Evolutionary conservation across 208 protist genomes (phyloP), one percentile per base, ranked within the genome.

Genomic region (Crithidia expoeki): DNA sequence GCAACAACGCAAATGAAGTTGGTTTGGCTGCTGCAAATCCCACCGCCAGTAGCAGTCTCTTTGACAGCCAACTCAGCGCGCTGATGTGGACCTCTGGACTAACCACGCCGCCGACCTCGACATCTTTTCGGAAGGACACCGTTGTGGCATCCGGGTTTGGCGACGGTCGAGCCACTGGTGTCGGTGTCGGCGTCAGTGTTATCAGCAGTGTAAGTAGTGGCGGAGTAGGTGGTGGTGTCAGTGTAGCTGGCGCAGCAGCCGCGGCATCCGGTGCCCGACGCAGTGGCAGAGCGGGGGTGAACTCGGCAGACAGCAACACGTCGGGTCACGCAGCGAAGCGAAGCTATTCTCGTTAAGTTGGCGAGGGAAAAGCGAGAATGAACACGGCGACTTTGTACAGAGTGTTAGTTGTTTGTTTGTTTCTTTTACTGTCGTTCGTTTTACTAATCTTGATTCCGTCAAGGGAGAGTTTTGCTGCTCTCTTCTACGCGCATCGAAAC

Each of bases 11-110:
- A 25, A 56, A 21, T 17, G 40, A 40, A 9, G 47, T 11, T 34
- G 49, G 58, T 36, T 33, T 21, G n/a, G 17, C 57, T n/a, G n/a
- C n/a, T n/a, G n/a, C n/a, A n/a, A n/a, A n/a, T n/a, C n/a, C n/a
- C 14, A 46, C 17, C 33, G 17, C 4, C 34, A 60, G 28, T 36
- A 44, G 60, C n/a, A 55, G 38, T 12, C 52, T 65, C 19, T 40
- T 75, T n/a, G 70, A 75, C 23, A 30, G 33, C 11, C 61, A 53
- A n/a, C 21, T 68, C 19, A 56, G 70, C 32, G 38, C 61, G 14
- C 52, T 68, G 7, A 30, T 75, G 23, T 75, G 70, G 70, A 75
- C 61, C 19, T 69, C 61, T 0, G 70, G 70, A 27, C 42, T 68
- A 25, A n/a, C 40, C 6, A 38, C 44, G 7, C 44, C 53, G 44